Evolutionary conservation across 148 eudicot species (phyloP), one percentile per base, ranked within the genome.

Genomic region (Chenopodium quinoa): DNA sequence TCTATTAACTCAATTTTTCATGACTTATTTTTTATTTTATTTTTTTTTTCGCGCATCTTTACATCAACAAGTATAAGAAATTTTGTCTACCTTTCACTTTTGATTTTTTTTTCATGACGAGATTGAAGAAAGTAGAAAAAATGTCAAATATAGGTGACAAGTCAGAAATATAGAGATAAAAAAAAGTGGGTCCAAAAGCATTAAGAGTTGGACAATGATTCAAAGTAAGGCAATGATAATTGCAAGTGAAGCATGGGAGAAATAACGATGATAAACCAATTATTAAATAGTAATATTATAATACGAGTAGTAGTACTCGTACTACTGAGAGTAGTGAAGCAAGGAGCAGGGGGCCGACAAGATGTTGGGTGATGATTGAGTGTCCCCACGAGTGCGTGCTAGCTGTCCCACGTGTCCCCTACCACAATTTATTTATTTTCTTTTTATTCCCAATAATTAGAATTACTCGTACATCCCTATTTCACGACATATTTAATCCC

Each of bases 401-500:
- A 84, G 81, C 78, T 81, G 86, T 77, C 86, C 86, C 87, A 85
- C 84, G 87, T 85, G 86, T 81, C 70, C 37, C 81, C 81, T 44
- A 4, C 5, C 44, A 40, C 44, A 6, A 5, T 40, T 34, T 34
- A 34, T 34, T 34, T 34, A 34, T 34, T 34, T 34, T 34, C 40
- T 27, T 44, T 44, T 8, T 47, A 12, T 75, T 75, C 27, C 50
- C 68, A 64, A 75, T 81, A 22, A 80, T 80, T 73, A 27, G 44
- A 40, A 40, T 40, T 40, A 40, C 44, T 6, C 5, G 22, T 70
- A 48, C 52, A 48, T 11, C 52, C 52, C 75, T 27, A 11, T 76
- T 16, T 77, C 80, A 63, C 67, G 71, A 46, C 47, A 73, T 48
- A 73, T 73, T 48, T 12, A 73, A 73, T 62, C 48, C 71, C 32